Evolutionary conservation across 2,329 filamentous ascomycete species (phyloP), one percentile per base, ranked within the genome.

Genomic region (Fusarium denticulatum): DNA sequence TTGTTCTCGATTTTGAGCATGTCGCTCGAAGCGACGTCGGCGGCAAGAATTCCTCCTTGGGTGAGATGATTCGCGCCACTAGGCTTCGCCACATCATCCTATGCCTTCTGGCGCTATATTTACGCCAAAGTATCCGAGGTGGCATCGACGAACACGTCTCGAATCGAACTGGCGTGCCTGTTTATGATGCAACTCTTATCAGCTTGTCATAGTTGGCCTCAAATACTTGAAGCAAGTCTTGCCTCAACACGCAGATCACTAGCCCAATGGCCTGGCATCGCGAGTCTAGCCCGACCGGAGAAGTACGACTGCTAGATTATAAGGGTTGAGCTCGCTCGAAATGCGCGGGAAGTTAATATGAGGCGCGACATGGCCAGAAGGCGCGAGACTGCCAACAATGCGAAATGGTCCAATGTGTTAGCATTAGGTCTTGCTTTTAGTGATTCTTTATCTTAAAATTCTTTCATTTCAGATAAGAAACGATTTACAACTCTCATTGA

Each of bases 61-160:
- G 82, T 7, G 82, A 83, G 69, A 82, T 83, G 80, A 81, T 83
- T 59, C 64, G 80, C 83, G 6, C 81, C 81, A 26, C 76, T 79
- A 22, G 81, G 81, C 5, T 80, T 82, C 67, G 80, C 80, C 6
- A 82, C 81, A 12, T 81, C 81, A 10, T 79, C 80, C 14, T 56
- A 77, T 7, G 77, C 79, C 14, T 82, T 82, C 60, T 81, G 81
- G 80, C 69, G 77, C 32, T 83, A 78, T 58, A 64, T 82, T 45
- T 78, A 82, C 42, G 56, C 66, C 45, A 83, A 83, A n/a, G n/a
- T n/a, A n/a, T n/a, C n/a, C n/a, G n/a, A n/a, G n/a, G n/a, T n/a
- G n/a, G n/a, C n/a, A n/a, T n/a, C n/a, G n/a, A n/a, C n/a, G n/a
- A n/a, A n/a, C n/a, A n/a, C n/a, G n/a, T n/a, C n/a, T n/a, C n/a